Conservation (phyloP, 805 yeast species). For the Yamadazyma insecticola region DNA sequence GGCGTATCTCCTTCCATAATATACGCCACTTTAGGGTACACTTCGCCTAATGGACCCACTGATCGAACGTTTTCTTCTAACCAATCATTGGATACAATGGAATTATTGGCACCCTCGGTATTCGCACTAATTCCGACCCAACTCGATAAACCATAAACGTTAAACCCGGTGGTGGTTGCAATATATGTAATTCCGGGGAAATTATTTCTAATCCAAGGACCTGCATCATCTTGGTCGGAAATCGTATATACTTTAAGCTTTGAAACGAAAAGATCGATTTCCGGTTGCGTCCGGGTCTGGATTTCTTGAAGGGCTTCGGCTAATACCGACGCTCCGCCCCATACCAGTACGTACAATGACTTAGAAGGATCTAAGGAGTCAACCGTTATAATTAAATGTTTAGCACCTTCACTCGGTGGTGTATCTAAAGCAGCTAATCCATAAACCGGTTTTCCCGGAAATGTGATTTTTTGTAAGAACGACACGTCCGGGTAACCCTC, state of each 20-base stretch:
- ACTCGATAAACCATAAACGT: constrained; percentile 20
- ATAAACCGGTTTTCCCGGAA: constrained; percentile 18
- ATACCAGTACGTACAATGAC: constrained; percentile 16
- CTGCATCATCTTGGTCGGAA: constrained; percentile 28
- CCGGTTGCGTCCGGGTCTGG: constrained; percentile 10
- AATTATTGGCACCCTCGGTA: constrained; percentile 19
- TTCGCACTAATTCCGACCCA: constrained; percentile 30
- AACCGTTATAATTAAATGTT: constrained; percentile 15
- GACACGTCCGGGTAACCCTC: constrained; percentile 19
- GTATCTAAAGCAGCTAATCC: constrained; percentile 16
- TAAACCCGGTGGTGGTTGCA: constrained; percentile 21
- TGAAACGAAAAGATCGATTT: constrained; percentile 10
- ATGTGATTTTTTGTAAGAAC: constrained; percentile 18
- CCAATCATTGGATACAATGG: constrained; percentile 21
- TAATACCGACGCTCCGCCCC: constrained; percentile 28
- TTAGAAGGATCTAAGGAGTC: constrained; percentile 16
- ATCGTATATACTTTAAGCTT: constrained; percentile 21
- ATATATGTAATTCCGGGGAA: constrained; percentile 21
- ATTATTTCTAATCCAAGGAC: constrained; percentile 24
- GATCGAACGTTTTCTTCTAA: constrained; percentile 14
- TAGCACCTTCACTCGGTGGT: constrained; percentile 18
- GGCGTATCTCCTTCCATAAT: constrained; percentile 30
- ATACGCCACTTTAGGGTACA: constrained; percentile 17
- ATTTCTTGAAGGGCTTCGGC: constrained; percentile 25
- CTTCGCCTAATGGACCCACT: constrained; percentile 22